Conservation (phyloP, 139 green algal genomes). For the Auxenochlorella pyrenoidosa region DNA sequence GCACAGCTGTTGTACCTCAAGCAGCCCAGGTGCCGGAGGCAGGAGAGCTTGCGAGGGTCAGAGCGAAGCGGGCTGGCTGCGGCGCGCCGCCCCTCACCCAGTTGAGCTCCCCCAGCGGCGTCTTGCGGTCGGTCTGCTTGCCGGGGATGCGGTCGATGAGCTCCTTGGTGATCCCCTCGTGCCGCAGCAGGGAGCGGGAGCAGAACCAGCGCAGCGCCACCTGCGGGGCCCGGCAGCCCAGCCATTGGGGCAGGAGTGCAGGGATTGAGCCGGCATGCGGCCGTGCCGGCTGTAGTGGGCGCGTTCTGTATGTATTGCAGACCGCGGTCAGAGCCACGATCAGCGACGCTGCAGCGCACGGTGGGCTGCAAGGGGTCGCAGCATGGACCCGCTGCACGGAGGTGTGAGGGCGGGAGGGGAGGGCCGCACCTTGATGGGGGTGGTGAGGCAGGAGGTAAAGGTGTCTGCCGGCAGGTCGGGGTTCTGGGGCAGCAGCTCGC, state of each 20-base stretch:
- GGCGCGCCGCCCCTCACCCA: slow-evolving; percentile 92
- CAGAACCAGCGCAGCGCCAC: slow-evolving; percentile 94
- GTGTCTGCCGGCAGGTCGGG: slow-evolving; percentile 94
- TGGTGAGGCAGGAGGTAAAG: slow-evolving; percentile 98
- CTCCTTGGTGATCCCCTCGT: slow-evolving; percentile 83
- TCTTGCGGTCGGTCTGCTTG: slow-evolving; percentile 96
- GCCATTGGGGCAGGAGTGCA: too few relatives aligned
- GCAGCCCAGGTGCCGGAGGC: too few relatives aligned
- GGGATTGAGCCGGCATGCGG: too few relatives aligned
- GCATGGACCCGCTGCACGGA: too few relatives aligned
- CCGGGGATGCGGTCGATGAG: slow-evolving; percentile 85
- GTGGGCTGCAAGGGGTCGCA: too few relatives aligned
- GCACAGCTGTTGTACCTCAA: too few relatives aligned
- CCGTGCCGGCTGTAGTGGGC: too few relatives aligned
- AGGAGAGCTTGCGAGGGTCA: too few relatives aligned
- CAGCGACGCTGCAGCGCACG: too few relatives aligned
- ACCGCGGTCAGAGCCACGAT: too few relatives aligned
- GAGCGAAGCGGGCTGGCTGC: too few relatives aligned
- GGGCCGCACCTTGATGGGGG: slow-evolving; percentile 88
- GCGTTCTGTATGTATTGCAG: too few relatives aligned
- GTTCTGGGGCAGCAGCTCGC: slow-evolving; percentile 93
- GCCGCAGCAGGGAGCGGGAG: slow-evolving; percentile 53
- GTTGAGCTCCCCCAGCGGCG: slow-evolving; percentile 97
- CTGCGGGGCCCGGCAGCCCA: slow-evolving; percentile 39
- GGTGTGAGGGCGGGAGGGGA: background rate